Evolutionary conservation across 2,329 filamentous ascomycete genomes (phyloP).

Genomic region (Alternaria tenuissima): DNA sequence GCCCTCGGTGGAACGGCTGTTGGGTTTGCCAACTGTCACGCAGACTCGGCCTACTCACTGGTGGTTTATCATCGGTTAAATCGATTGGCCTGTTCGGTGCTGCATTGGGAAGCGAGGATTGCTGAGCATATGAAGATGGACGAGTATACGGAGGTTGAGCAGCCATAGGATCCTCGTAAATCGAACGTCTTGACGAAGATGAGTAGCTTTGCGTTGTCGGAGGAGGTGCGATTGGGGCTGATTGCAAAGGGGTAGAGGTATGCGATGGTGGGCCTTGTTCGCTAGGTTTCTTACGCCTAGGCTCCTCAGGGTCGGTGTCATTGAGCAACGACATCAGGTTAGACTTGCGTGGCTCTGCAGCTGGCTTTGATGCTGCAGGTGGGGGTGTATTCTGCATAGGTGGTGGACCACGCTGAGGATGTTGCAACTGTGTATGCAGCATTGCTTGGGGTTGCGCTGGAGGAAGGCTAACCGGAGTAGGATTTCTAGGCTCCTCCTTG

Average conservation of each 20-base stretch:
- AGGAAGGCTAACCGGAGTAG: constrained; percentile 28
- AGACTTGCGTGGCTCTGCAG: constrained; percentile 46
- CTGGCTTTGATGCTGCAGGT: constrained; percentile 35
- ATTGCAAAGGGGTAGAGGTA: constrained; percentile 46
- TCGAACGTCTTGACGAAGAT: constrained; percentile 35
- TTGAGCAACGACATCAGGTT: constrained; percentile 51
- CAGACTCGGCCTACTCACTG: constrained; percentile 24
- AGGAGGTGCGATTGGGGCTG: constrained; percentile 43
- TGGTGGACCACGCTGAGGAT: constrained; percentile 31
- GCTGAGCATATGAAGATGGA: constrained; percentile 36
- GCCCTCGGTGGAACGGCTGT: constrained; percentile 36
- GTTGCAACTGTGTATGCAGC: constrained; percentile 32
- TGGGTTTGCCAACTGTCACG: constrained; percentile 44
- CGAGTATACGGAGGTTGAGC: constrained; percentile 40
- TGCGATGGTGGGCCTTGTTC: constrained; percentile 47
- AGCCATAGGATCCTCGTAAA: constrained; percentile 34
- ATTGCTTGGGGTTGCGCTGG: constrained; percentile 32
- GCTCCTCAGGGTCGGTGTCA: constrained; percentile 48
- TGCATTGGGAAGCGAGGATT: constrained; percentile 32
- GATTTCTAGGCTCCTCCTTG: constrained; percentile 46
- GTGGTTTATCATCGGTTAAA: constrained; percentile 40
- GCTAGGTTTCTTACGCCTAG: constrained; percentile 43
- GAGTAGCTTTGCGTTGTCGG: constrained; percentile 30
- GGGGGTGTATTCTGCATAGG: constrained; percentile 28
- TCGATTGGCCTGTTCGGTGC: constrained; percentile 40